Evolutionary conservation across 768 basidiomycete genomes (phyloP), one percentile per base, ranked within the genome.

Genomic region (Tremella yokohamensis): DNA sequence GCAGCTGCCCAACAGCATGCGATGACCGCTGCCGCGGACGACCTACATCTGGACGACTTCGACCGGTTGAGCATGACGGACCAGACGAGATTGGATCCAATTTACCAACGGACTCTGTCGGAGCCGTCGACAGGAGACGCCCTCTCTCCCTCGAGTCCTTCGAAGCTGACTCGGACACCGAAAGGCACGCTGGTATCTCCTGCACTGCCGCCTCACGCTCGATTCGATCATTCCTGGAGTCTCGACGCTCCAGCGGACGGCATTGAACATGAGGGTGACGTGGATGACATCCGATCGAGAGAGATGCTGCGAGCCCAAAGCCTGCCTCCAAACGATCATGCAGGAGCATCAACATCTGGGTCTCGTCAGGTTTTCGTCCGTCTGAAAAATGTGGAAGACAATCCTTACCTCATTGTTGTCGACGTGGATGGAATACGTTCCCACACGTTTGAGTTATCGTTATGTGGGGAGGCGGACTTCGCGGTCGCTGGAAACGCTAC

Each of bases 401-500:
- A 90, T 61, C 80, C 84, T 12, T 82, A 83, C 40, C 78, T 80
- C 54, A 87, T 89, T 63, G 79, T 84, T 15, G 80, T 92, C 11
- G 80, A 81, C 24, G 83, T 87, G 44, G 85, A 87, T 37, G 83
- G 81, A 2, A 79, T 79, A 54, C 38, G 57, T 8, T 78, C 78
- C 49, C 79, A 87, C 19, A 79, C 79, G n/a, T 91, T 79, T 64
- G 85, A 92, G 73, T 76, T 93, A 58, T 86, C 89, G 64, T 62
- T 90, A 40, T 81, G 87, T 18, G 77, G 79, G 1, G 69, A 69
- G 2, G 75, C 76, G 12, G 71, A 67, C 8, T 69, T 73, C 40
- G 64, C 66, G 13, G 12, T 40, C 2, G 38, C 39, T 4, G 52
- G 57, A 1, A 48, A 49, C 15, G 54, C 52, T 16, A 18, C 51